phyloP scores from a whole-genome alignment of 495 filamentous ascomycete genomes.

The Hyphodiscus hymeniophilus region DNA sequence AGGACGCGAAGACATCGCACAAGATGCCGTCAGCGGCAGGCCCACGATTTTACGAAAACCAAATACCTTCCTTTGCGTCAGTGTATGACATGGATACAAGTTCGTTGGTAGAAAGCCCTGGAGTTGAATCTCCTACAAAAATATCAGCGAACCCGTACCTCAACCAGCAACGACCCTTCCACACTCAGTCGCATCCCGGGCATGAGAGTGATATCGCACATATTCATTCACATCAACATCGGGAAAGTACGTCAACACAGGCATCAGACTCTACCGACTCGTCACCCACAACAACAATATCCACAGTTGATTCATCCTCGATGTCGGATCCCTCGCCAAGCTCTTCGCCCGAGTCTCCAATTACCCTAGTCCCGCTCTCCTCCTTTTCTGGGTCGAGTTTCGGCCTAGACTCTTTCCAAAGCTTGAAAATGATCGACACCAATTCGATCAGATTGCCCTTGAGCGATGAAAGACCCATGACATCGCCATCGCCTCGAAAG shows the following conservation, averaged over 20 bases:
- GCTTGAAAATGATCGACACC: conserved; percentile 24
- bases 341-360: conserved; percentile 82
- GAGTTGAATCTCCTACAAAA: conserved; percentile 10
- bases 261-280: conserved; percentile 83
- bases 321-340: conserved; percentile 85
- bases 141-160: conserved; percentile 1
- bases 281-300: conserved; percentile 92
- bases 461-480: conserved; percentile 41
- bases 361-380: conserved; percentile 51
- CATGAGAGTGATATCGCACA: conserved; percentile 5
- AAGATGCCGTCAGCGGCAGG: conserved; percentile 45
- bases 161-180: conserved; percentile 1
- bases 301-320: conserved; percentile 80
- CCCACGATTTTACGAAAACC: conserved; percentile 50
- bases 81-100: conserved; percentile 50
- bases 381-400: conserved; percentile 44
- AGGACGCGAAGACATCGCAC: not conserved
- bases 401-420: conserved; percentile 25
- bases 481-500: conserved; percentile 65
- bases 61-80: conserved; percentile 66
- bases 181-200: conserved; percentile 3
- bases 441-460: conserved; percentile 9
- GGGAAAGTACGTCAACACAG: conserved; percentile 68
- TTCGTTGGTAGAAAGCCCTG: conserved; percentile 30
- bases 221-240: conserved; percentile 41